Conservation (phyloP, 1,284 basidiomycete species). For the Rhodotorula sp. region DNA sequence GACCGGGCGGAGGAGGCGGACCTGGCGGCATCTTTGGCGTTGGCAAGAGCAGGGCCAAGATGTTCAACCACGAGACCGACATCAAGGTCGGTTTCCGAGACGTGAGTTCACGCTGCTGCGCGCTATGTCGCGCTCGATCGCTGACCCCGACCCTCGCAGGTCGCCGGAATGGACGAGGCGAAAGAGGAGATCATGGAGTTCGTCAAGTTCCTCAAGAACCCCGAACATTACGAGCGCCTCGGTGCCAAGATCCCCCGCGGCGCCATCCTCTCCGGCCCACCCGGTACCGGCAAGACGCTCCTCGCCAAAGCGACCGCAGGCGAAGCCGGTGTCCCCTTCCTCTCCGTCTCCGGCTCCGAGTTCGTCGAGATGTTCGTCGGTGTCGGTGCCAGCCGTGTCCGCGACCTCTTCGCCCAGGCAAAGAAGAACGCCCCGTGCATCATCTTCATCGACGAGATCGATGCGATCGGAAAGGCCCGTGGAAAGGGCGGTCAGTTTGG, state of each 20-base stretch:
- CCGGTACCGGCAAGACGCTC: constrained; percentile 97
- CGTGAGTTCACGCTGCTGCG: constrained; percentile 12
- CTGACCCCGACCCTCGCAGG: constrained; percentile 44
- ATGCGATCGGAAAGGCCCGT: constrained; percentile 95
- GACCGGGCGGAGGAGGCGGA: constrained; percentile 55
- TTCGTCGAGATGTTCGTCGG: constrained; percentile 99
- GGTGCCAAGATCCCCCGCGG: constrained; percentile 99
- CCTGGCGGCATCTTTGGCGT: constrained; percentile 95
- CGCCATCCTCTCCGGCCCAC: constrained; percentile 95
- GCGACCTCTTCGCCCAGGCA: constrained; percentile 94
- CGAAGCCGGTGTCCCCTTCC: constrained; percentile 94
- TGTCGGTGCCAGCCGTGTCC: constrained; percentile 94
- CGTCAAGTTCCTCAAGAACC: constrained; percentile 98
- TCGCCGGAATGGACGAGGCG: constrained; percentile 99
- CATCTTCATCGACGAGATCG: constrained; percentile 99
- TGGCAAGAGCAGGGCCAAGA: constrained; percentile 89
- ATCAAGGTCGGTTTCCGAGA: constrained; percentile 92
- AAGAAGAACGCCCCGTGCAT: constrained; percentile 99
- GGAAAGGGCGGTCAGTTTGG: constrained; percentile 82
- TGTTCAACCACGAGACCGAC: constrained; percentile 90
- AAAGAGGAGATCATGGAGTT: constrained; percentile 99
- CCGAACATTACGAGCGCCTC: constrained; percentile 84
- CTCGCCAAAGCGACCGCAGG: constrained; percentile 98
- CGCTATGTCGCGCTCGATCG: neutral
- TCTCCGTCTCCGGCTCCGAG: constrained; percentile 97